Percentiles rank a stretch among this genome's conserved stretches.
These are phyloP conservation scores for Cardamine chenopodiifolia DNA, from an alignment of 345 rosid species.

Conservation along the genomic window DNA sequence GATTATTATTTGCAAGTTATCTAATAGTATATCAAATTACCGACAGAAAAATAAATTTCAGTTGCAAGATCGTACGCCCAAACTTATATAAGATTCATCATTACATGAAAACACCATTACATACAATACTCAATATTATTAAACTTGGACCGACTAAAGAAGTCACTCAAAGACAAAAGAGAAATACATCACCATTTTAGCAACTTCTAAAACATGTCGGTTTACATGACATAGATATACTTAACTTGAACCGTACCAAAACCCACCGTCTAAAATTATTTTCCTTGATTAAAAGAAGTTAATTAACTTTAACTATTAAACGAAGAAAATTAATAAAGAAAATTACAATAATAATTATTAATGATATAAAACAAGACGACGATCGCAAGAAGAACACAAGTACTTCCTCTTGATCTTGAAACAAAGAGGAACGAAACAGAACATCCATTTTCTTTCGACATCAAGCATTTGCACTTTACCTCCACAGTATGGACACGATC, in stretches of 20 bases:
- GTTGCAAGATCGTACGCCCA: conserved; percentile 14
- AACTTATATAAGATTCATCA: not conserved
- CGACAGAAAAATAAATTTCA: not conserved
- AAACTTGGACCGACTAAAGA: conserved; percentile 10
- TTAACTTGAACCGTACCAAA: conserved; percentile 23
- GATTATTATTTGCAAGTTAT: not conserved
- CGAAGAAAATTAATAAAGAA: not conserved
- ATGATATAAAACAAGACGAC: conserved; percentile 52
- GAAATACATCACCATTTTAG: not conserved
- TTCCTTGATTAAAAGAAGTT: conserved; percentile 8
- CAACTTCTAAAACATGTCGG: conserved; percentile 3
- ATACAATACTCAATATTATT: not conserved
- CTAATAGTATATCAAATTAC: not conserved
- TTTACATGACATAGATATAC: conserved; percentile 17
- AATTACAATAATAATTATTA: not conserved
- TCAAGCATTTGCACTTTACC: conserved; percentile 77
- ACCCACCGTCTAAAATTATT: conserved; percentile 25
- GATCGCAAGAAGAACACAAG: conserved; percentile 61
- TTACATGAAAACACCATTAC: not conserved
- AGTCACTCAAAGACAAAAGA: conserved; percentile 22
- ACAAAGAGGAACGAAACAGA: conserved; percentile 78
- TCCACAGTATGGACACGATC: conserved; percentile 82
- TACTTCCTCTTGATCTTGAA: conserved; percentile 66
- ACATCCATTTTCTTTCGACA: conserved; percentile 71
- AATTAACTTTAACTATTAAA: not conserved